Evolutionary conservation across 1,284 basidiomycete genomes (phyloP).

Genomic region (Sanguinoderma infundibulare): DNA sequence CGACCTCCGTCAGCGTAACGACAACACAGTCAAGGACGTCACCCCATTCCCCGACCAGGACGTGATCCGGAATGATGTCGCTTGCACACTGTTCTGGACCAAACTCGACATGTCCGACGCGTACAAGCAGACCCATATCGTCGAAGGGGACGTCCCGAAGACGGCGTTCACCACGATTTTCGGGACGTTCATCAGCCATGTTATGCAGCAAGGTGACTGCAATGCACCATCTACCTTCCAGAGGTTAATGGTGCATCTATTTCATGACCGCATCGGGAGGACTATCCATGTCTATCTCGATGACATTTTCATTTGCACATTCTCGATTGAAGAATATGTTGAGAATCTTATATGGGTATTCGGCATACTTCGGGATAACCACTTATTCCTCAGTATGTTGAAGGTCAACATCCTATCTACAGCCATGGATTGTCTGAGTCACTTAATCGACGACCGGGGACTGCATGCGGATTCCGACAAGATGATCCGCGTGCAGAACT

Average conservation of each 20-base stretch:
- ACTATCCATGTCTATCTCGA: constrained; percentile 40
- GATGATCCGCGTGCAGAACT: constrained; percentile 25
- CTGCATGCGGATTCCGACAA: constrained; percentile 35
- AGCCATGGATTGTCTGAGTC: constrained; percentile 34
- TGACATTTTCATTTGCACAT: constrained; percentile 39
- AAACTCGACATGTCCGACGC: constrained; percentile 37
- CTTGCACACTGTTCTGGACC: constrained; percentile 25
- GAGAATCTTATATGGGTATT: constrained; percentile 34
- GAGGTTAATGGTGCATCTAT: constrained; percentile 37
- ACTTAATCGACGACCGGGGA: constrained; percentile 34
- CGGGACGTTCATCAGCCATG: constrained; percentile 29
- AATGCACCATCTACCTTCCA: constrained; percentile 40
- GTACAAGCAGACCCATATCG: constrained; percentile 33
- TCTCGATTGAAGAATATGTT: constrained; percentile 35
- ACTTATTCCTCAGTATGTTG: constrained; percentile 30
- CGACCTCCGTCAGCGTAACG: constrained; percentile 30
- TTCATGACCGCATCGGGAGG: constrained; percentile 32
- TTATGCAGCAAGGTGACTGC: constrained; percentile 40
- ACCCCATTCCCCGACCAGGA: constrained; percentile 40
- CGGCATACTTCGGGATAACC: constrained; percentile 16
- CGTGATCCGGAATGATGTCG: constrained; percentile 33
- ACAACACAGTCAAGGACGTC: constrained; percentile 35
- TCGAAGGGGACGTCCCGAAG: constrained; percentile 24
- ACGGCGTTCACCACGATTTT: constrained; percentile 32
- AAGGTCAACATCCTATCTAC: constrained; percentile 32